phyloP scores from a whole-genome alignment of 1,284 basidiomycete species.

The Anthracocystis walkeri region DNA sequence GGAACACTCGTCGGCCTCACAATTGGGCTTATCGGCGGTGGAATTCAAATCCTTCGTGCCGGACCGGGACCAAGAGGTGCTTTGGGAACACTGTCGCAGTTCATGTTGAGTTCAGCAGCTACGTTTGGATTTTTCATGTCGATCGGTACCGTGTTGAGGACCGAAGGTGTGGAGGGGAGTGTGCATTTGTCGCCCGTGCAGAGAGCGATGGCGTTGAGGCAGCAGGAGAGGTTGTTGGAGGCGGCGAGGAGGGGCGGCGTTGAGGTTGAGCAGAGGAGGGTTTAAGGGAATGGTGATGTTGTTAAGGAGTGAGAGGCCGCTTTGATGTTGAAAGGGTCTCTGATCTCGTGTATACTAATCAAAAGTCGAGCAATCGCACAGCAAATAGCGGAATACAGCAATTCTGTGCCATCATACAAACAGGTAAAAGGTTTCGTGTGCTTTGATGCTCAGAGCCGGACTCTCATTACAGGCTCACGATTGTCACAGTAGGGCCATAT shows the following conservation, averaged over 20 bases:
- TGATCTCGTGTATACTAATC: conserved; percentile 30
- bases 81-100: conserved; percentile 62
- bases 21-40: conserved; percentile 67
- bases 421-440: neutral
- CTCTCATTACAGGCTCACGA: too few relatives aligned
- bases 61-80: conserved; percentile 63
- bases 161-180: conserved; percentile 49
- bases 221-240: conserved; percentile 26
- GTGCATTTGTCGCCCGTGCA: conserved; percentile 32
- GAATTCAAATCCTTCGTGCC: conserved; percentile 64
- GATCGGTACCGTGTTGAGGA: conserved; percentile 65
- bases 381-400: neutral
- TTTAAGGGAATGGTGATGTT: neutral
- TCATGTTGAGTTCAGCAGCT: conserved; percentile 64
- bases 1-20: conserved; percentile 65
- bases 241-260: conserved; percentile 7
- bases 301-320: neutral
- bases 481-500: neutral
- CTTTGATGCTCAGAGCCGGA: too few relatives aligned
- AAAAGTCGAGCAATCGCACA: neutral
- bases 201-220: conserved; percentile 22
- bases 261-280: conserved; percentile 18
- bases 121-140: conserved; percentile 68
- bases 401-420: neutral
- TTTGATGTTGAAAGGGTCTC: neutral